phyloP scores from a whole-genome alignment of 2,329 filamentous ascomycete genomes.

The Fusarium cicatricum region DNA sequence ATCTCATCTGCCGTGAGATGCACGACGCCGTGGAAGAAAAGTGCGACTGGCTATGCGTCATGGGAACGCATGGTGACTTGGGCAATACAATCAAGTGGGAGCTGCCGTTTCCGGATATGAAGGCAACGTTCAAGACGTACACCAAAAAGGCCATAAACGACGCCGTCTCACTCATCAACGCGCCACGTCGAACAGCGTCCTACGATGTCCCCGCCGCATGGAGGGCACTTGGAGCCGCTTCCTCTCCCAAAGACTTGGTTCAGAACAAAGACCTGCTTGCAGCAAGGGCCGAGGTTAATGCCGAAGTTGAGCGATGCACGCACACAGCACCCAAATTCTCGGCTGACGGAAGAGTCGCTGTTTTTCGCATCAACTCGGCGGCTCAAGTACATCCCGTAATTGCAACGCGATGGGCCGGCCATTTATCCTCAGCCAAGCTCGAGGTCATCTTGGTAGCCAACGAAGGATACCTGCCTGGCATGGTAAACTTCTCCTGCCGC shows the following conservation, averaged over 20 bases:
- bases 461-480: conserved; percentile 67
- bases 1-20: conserved; percentile 67
- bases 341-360: conserved; percentile 67
- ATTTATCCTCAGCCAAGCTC: conserved; percentile 64
- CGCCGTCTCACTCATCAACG: conserved; percentile 70
- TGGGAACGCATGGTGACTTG: conserved; percentile 73
- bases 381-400: conserved; percentile 74
- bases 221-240: conserved; percentile 62
- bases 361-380: conserved; percentile 66
- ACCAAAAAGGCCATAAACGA: conserved; percentile 70
- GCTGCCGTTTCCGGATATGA: conserved; percentile 73
- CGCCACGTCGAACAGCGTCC: conserved; percentile 67
- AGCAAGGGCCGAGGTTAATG: conserved; percentile 65
- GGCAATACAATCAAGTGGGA: conserved; percentile 72
- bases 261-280: conserved; percentile 57
- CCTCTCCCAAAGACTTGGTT: conserved; percentile 60
- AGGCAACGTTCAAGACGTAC: conserved; percentile 63
- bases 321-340: conserved; percentile 71
- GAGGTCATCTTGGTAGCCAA: conserved; percentile 74
- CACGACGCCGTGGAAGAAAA: conserved; percentile 57
- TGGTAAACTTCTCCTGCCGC: conserved; percentile 74
- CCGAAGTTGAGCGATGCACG: conserved; percentile 67
- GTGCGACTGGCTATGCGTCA: conserved; percentile 68
- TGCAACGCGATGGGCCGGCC: conserved; percentile 71
- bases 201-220: conserved; percentile 70